Base-by-base conservation (phyloP, 805 yeast species). In the Myxozyma neotropica region DNA sequence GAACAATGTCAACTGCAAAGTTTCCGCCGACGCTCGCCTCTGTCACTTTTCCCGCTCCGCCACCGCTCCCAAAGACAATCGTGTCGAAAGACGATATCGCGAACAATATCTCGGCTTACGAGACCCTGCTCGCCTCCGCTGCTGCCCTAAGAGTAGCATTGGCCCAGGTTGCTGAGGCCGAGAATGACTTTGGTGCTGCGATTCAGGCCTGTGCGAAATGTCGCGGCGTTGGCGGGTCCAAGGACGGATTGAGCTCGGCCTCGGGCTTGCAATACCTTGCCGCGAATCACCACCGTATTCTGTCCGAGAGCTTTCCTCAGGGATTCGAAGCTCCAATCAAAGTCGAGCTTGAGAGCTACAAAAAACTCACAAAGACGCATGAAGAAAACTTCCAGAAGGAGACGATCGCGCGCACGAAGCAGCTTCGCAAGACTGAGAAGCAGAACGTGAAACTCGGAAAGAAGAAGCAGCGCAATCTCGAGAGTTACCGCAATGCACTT, bases 191-290 rank as follows among this genome's bases (percentile, higher is more conserved):
- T 68, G 96, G 94, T 0, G 73, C 77, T 2, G 84, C 92, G 1
- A 74, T 90, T 55, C 94, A 88, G 68, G 79, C 77, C 44, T 77
- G 83, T 59, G 84, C 90, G 0, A 75, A 81, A 53, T 78, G 83
- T 63, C 83, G 84, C 69, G 89, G 89, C 13, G 80, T 85, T 19
- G 84, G 83, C 15, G 72, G 73, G 24, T 77, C 83, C 0, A 80
- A 85, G 1, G 87, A 86, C 64, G 89, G 89, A 7, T 71, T 89
- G 15, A 74, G 83, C 66, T 80, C 84, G 50, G 88, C 92, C 1
- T 86, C 90, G 43, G 96, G 96, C 0, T 75, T 90, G 55, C 92
- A 88, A 66, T 84, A 82, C 68, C 77, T 90, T 44, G 80, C 88
- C 19, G 84, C 93, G 0, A 89, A 88, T 70, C 94, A 89, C 70